These are phyloP conservation scores for Lotus japonicus DNA, from an alignment of 306 rosid species.

Conservation along the genomic window DNA sequence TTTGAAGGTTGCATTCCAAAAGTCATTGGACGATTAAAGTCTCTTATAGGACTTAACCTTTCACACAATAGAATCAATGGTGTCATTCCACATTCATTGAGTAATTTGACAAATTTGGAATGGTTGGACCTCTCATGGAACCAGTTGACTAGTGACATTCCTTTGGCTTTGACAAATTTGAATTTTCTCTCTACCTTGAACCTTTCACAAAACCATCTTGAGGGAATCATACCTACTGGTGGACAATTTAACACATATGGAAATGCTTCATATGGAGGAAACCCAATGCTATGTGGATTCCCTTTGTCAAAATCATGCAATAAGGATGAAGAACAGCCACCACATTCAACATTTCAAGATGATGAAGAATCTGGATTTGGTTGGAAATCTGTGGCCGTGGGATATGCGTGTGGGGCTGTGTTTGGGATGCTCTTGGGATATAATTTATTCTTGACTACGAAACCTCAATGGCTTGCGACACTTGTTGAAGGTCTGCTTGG, in stretches of 20 bases:
- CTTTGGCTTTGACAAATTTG: neutral
- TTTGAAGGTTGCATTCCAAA: constrained; percentile 32
- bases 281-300: constrained; percentile 21
- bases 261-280: constrained; percentile 20
- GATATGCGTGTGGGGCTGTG: constrained; percentile 28
- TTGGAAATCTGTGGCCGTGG: constrained; percentile 19
- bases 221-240: constrained; percentile 31
- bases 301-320: constrained; percentile 20
- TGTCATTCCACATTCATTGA: neutral
- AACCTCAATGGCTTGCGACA: too few species aligned
- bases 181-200: neutral
- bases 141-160: neutral
- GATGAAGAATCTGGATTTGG: constrained; percentile 13
- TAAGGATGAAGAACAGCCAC: neutral
- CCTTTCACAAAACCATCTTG: constrained; percentile 22
- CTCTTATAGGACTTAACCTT: constrained; percentile 24
- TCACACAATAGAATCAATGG: neutral
- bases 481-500: too few species aligned
- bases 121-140: neutral
- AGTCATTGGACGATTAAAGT: constrained; percentile 10
- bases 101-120: neutral
- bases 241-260: constrained; percentile 30
- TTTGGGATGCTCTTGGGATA: constrained; percentile 16
- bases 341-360: neutral
- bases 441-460: neutral